These are phyloP conservation scores for Bacidia gigantensis DNA, from an alignment of 495 filamentous ascomycete species.

Conservation along the genomic window DNA sequence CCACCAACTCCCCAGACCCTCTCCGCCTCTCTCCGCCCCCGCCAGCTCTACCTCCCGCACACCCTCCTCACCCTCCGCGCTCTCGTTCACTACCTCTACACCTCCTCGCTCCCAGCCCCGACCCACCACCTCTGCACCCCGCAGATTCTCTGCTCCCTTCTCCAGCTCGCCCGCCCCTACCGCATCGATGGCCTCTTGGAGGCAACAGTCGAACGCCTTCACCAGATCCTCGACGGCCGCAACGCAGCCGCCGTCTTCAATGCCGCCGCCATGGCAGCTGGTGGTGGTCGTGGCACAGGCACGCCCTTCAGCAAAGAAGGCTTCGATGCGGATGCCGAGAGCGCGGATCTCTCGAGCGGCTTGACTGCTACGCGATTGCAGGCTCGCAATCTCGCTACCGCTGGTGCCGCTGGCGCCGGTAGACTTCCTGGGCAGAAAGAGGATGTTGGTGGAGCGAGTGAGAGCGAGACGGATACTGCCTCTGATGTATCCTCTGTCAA, in stretches of 20 bases:
- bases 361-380: conserved; percentile 6
- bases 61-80: conserved; percentile 77
- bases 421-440: conserved; percentile 2
- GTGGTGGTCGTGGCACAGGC: conserved; percentile 63
- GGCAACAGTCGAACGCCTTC: conserved; percentile 79
- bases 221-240: conserved; percentile 75
- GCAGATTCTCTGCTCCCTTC: conserved; percentile 85
- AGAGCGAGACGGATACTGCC: conserved; percentile 9
- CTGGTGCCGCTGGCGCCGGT: neutral
- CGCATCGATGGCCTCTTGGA: conserved; percentile 84
- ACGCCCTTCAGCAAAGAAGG: conserved; percentile 22
- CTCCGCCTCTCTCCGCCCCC: conserved; percentile 58
- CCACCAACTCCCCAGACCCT: conserved; percentile 37
- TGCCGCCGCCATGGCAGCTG: conserved; percentile 94
- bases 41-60: conserved; percentile 86
- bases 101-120: conserved; percentile 65
- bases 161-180: conserved; percentile 89
- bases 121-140: conserved; percentile 75
- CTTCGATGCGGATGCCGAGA: conserved; percentile 1
- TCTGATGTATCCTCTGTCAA: conserved; percentile 11
- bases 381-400: neutral
- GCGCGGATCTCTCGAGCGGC: conserved; percentile 1
- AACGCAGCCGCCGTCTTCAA: conserved; percentile 98
- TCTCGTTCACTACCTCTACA: conserved; percentile 85
- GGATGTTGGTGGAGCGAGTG: conserved; percentile 2